These are phyloP conservation scores for Colletotrichum eleusines DNA, from an alignment of 2,329 filamentous ascomycete species.

Conservation along the genomic window DNA sequence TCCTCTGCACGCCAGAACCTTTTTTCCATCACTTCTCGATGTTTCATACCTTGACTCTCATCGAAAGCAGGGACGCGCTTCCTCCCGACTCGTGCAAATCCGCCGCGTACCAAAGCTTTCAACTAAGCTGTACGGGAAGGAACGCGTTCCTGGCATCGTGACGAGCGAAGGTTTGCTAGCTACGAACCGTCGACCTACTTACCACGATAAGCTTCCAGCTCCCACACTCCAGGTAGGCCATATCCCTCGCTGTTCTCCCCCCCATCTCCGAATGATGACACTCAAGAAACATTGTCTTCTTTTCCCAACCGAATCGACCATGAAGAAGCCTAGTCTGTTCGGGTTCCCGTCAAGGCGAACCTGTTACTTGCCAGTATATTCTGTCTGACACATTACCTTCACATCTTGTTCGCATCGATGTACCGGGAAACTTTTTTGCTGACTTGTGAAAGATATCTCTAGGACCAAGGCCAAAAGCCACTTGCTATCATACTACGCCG, in stretches of 20 bases:
- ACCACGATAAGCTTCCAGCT: background rate
- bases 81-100: background rate
- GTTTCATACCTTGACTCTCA: slow-evolving; percentile 5
- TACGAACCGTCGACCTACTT: background rate
- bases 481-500: background rate
- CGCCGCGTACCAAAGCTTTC: background rate
- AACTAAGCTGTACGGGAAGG: background rate
- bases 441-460: background rate
- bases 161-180: background rate
- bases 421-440: slow-evolving; percentile 10
- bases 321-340: slow-evolving; percentile 81
- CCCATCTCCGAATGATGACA: slow-evolving; percentile 76
- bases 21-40: background rate
- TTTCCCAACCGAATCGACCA: slow-evolving; percentile 90
- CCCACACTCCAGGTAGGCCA: slow-evolving; percentile 23
- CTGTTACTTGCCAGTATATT: slow-evolving; percentile 94
- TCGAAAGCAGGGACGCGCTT: background rate
- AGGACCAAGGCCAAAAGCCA: background rate
- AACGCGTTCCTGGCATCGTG: background rate
- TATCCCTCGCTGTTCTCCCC: background rate
- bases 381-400: slow-evolving; percentile 73
- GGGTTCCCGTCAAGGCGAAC: slow-evolving; percentile 69
- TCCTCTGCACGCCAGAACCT: slow-evolving; percentile 7
- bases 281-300: slow-evolving; percentile 77
- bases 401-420: slow-evolving; percentile 15